Conservation (phyloP, 805 yeast genomes). For the Kuraishia piskuri region DNA sequence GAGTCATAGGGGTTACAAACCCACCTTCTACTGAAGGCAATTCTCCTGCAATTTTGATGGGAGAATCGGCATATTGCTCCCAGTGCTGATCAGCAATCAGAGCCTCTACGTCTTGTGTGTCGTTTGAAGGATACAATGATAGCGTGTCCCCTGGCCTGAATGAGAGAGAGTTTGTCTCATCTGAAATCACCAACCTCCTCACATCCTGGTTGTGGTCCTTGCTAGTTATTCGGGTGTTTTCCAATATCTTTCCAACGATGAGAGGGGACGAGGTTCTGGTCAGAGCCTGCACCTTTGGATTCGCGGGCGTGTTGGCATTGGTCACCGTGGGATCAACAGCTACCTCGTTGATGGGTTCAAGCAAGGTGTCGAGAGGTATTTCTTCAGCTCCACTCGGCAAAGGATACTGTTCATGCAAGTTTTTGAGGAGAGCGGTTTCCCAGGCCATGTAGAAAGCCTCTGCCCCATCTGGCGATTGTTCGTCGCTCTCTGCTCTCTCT, state of each 20-base stretch:
- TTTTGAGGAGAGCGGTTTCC: slow-evolving; percentile 41
- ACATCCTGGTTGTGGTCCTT: slow-evolving; percentile 86
- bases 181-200: slow-evolving; percentile 44
- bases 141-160: slow-evolving; percentile 78
- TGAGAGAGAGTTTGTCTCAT: slow-evolving; percentile 15
- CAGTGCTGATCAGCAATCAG: slow-evolving; percentile 68
- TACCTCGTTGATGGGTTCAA: slow-evolving; percentile 28
- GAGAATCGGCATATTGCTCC: slow-evolving; percentile 61
- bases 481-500: slow-evolving; percentile 84
- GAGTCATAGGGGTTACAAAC: slow-evolving; percentile 49
- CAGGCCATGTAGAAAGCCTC: slow-evolving; percentile 76
- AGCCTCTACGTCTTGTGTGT: slow-evolving; percentile 49
- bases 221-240: slow-evolving; percentile 57
- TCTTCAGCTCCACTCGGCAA: slow-evolving; percentile 18
- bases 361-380: slow-evolving; percentile 24
- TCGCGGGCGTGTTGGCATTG: slow-evolving; percentile 19
- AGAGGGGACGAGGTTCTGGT: slow-evolving; percentile 17
- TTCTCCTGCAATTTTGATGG: slow-evolving; percentile 29
- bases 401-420: slow-evolving; percentile 26
- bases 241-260: slow-evolving; percentile 33
- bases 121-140: slow-evolving; percentile 69
- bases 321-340: slow-evolving; percentile 18
- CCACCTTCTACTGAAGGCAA: slow-evolving; percentile 48
- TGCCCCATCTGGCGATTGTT: slow-evolving; percentile 63
- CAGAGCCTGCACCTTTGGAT: slow-evolving; percentile 18